Conservation (phyloP, 2,329 filamentous ascomycete species). For the Plenodomus biglobosus region DNA sequence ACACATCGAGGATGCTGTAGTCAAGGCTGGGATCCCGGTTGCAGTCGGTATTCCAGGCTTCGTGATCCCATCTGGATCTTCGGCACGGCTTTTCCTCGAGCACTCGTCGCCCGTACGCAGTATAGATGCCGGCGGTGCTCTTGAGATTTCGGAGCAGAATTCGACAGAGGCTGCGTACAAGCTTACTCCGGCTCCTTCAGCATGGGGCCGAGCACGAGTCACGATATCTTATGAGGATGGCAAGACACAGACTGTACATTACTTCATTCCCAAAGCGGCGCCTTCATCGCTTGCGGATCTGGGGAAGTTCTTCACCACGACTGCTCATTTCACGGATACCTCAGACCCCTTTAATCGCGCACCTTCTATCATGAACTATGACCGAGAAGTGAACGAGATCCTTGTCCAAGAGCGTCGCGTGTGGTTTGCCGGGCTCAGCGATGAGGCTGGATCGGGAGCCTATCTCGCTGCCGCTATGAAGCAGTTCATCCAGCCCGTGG, state of each 20-base stretch:
- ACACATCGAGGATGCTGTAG: constrained; percentile 52
- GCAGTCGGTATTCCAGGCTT: constrained; percentile 59
- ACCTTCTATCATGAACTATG: constrained; percentile 60
- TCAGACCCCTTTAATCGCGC: constrained; percentile 58
- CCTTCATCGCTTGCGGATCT: constrained; percentile 51
- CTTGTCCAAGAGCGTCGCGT: constrained; percentile 53
- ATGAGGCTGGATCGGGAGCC: constrained; percentile 61
- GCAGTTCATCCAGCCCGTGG: constrained; percentile 54
- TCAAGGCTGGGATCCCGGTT: constrained; percentile 50
- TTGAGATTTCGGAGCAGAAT: constrained; percentile 38
- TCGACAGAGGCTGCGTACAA: constrained; percentile 42
- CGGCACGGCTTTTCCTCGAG: constrained; percentile 52
- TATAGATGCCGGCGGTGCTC: constrained; percentile 43
- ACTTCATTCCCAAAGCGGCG: constrained; percentile 55
- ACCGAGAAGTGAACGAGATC: constrained; percentile 41
- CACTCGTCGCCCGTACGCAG: constrained; percentile 45
- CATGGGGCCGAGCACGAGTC: constrained; percentile 56
- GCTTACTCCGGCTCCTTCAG: constrained; percentile 47
- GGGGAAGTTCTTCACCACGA: constrained; percentile 57
- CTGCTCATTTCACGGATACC: constrained; percentile 55
- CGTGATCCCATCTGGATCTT: constrained; percentile 53
- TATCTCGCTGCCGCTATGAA: constrained; percentile 60
- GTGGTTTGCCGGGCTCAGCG: constrained; percentile 63
- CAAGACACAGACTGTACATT: constrained; percentile 58
- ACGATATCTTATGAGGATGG: constrained; percentile 53